Conservation (phyloP, 768 basidiomycete species). For the Hericium rajendrae region DNA sequence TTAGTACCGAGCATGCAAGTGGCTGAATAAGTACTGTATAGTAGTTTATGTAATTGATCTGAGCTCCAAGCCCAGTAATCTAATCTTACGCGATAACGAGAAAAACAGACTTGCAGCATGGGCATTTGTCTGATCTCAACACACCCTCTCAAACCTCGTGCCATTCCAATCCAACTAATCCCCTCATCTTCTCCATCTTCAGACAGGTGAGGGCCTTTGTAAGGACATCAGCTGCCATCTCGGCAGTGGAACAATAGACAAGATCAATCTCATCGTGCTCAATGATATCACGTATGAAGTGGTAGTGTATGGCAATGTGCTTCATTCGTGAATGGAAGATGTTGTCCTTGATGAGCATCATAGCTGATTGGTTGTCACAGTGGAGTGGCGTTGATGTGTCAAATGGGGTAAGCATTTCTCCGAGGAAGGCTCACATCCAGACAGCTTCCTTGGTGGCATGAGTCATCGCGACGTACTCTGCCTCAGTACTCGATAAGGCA, state of each 20-base stretch:
- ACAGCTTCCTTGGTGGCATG: neutral
- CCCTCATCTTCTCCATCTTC: neutral
- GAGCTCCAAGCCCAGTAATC: too few species aligned
- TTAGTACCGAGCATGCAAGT: too few species aligned
- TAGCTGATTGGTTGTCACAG: constrained; percentile 4
- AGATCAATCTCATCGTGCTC: neutral
- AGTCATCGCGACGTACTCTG: constrained; percentile 2
- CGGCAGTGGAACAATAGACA: neutral
- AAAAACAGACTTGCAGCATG: too few species aligned
- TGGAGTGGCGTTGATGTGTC: neutral
- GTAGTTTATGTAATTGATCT: too few species aligned
- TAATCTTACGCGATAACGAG: too few species aligned
- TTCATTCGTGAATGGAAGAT: constrained; percentile 2
- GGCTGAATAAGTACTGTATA: too few species aligned
- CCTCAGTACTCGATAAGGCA: constrained; percentile 16
- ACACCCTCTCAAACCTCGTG: neutral
- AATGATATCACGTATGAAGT: neutral
- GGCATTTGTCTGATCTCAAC: neutral
- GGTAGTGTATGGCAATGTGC: constrained; percentile 1
- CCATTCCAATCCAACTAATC: neutral
- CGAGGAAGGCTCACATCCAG: neutral
- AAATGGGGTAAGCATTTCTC: neutral
- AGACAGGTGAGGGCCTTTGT: neutral
- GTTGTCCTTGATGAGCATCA: neutral
- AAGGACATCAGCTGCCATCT: constrained; percentile 1